Base-by-base conservation (phyloP, 2,329 filamentous ascomycete species). In the Penicillium psychrosexuale region DNA sequence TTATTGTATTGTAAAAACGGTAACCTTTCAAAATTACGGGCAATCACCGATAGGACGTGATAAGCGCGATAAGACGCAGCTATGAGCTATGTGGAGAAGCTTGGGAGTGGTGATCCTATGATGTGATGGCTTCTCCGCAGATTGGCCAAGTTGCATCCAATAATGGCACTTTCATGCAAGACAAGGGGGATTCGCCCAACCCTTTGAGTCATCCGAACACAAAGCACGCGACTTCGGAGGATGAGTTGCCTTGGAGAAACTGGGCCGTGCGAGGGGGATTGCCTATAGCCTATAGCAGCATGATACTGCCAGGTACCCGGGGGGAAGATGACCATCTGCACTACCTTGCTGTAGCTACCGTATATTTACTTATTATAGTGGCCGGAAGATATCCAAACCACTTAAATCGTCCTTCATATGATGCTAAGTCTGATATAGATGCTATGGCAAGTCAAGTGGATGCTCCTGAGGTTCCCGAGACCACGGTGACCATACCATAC, bases 171-270 rank as follows among this genome's bases (percentile, higher is more conserved):
- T 27, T 4, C 28, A 33, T 51, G 28, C 27, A 45, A 34, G 17
- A 38, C 47, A 50, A 38, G 46, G 51, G 46, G 44, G 30, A 28
- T 17, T 37, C 17, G 43, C 19, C 51, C 2, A 46, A 33, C 15
- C 15, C 12, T 31, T 48, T 56, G 50, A 57, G 53, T 62, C 58
- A 62, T 34, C 47, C 53, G 59, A 51, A 48, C 50, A 47, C 31
- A 57, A 47, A 59, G 61, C 62, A 64, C 62, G 61, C 62, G 62
- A 64, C 61, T 57, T 60, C 56, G 56, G 60, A 61, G 51, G 48
- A 43, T 36, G 45, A 61, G 53, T 55, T 61, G 58, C 60, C 60
- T 62, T 58, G 57, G 51, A 53, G n/a, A 22, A 54, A 45, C 30
- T 45, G 34, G 47, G 46, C 36, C 50, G 49, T 52, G 53, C 53